These are phyloP conservation scores for Xylaria telfairii DNA, from an alignment of 495 filamentous ascomycete genomes.

Conservation along the genomic window DNA sequence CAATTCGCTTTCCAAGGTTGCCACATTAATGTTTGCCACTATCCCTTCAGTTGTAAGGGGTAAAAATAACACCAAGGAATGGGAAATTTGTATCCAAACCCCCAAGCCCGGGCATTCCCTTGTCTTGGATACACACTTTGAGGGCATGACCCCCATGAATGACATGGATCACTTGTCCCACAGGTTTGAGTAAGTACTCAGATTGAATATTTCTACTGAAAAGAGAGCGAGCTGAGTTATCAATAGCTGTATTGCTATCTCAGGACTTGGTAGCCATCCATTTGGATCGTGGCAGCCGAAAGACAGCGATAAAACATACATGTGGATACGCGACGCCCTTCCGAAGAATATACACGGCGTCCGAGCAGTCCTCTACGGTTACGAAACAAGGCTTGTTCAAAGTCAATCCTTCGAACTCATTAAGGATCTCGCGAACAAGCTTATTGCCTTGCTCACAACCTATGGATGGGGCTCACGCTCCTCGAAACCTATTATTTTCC, in stretches of 20 bases:
- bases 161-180: conserved; percentile 15
- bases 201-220: background rate
- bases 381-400: conserved; percentile 29
- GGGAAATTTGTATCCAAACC: background rate
- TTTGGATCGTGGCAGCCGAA: conserved; percentile 32
- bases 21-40: conserved; percentile 4
- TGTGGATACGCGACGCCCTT: conserved; percentile 30
- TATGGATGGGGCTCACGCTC: conserved; percentile 8
- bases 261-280: conserved; percentile 29
- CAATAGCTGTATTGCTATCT: conserved; percentile 27
- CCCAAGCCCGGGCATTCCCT: background rate
- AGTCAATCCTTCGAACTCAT: conserved; percentile 26
- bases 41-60: background rate
- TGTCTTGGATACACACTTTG: conserved; percentile 25
- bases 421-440: conserved; percentile 10
- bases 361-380: conserved; percentile 31
- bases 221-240: background rate
- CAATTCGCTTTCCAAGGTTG: background rate
- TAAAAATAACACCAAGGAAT: background rate
- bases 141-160: conserved; percentile 20
- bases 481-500: conserved; percentile 26
- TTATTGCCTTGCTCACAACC: conserved; percentile 15
- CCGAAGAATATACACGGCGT: conserved; percentile 8
- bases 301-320: conserved; percentile 26
- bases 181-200: conserved; percentile 15